Conservation (phyloP, 441 rosid species). For the Brassica balearica region DNA sequence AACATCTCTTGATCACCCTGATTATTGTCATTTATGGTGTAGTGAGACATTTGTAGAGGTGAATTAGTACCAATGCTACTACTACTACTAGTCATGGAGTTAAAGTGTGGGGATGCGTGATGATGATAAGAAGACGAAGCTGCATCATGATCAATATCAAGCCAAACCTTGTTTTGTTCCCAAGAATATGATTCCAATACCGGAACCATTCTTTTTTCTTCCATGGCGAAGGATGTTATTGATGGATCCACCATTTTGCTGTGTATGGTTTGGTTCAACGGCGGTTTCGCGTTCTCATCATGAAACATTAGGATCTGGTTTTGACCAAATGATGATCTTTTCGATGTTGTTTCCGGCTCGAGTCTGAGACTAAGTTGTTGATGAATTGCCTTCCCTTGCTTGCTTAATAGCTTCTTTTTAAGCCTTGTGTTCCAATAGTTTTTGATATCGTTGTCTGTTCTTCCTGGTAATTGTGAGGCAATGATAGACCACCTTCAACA, state of each 20-base stretch:
- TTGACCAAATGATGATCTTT: conserved; percentile 19
- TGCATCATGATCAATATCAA: conserved; percentile 16
- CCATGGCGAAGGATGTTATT: conserved; percentile 28
- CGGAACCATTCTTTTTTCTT: conserved; percentile 32
- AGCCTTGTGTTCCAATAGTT: conserved; percentile 78
- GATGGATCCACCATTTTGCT: conserved; percentile 22
- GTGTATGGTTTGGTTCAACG: conserved; percentile 14
- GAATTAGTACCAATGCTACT: conserved; percentile 32
- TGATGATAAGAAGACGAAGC: conserved; percentile 32
- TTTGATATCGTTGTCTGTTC: conserved; percentile 76
- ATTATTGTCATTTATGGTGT: conserved; percentile 10
- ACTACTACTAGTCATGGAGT: conserved; percentile 31
- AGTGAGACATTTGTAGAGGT: conserved; percentile 27
- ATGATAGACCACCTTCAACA: conserved; percentile 68
- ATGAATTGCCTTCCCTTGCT: conserved; percentile 60
- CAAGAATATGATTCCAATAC: conserved; percentile 11
- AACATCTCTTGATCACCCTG: conserved; percentile 30
- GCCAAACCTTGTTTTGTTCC: conserved; percentile 26
- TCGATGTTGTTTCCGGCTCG: background rate
- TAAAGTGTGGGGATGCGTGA: conserved; percentile 29
- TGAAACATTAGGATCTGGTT: conserved; percentile 15
- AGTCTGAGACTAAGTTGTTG: conserved; percentile 32
- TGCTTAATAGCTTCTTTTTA: conserved; percentile 66
- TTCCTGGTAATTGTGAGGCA: conserved; percentile 69
- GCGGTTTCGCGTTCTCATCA: conserved; percentile 7